Evolutionary conservation across 1,284 basidiomycete species (phyloP).

Genomic region (Heterobasidion annosum): DNA sequence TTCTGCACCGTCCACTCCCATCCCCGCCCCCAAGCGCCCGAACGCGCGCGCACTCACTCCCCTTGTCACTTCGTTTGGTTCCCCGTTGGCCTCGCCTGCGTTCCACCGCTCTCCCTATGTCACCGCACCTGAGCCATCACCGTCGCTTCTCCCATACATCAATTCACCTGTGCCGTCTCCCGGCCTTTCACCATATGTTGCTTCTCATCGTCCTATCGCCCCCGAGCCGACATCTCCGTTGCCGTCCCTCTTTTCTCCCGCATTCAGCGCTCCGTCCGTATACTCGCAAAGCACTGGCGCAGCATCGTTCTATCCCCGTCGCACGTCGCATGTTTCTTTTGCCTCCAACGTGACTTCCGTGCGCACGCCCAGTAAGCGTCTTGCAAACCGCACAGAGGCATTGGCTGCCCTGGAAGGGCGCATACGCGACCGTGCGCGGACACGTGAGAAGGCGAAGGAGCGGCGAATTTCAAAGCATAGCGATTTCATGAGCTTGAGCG

Average conservation of each 20-base stretch:
- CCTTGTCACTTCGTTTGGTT: no score
- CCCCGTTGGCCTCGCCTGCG: no score
- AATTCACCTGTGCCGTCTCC: neutral
- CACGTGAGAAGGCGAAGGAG: neutral
- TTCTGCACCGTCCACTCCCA: neutral
- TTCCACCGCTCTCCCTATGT: neutral
- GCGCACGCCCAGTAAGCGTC: constrained; percentile 9
- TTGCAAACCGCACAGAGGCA: constrained; percentile 35
- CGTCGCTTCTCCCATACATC: no score
- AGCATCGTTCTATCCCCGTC: constrained; percentile 3
- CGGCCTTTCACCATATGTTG: constrained; percentile 15
- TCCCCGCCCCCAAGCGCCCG: no score
- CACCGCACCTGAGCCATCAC: neutral
- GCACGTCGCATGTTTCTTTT: constrained; percentile 24
- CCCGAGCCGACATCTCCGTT: constrained; percentile 13
- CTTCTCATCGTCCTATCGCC: constrained; percentile 13
- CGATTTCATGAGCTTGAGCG: constrained; percentile 61
- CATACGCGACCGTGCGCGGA: constrained; percentile 8
- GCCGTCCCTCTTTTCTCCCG: neutral
- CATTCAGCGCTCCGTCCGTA: constrained; percentile 22
- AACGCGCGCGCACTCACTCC: no score
- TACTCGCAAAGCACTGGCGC: constrained; percentile 7
- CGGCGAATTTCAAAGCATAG: constrained; percentile 16
- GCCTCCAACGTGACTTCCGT: constrained; percentile 14
- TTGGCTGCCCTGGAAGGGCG: constrained; percentile 59